Conservation (phyloP, 139 green algal species). For the Edaphochlamys debaryana region DNA sequence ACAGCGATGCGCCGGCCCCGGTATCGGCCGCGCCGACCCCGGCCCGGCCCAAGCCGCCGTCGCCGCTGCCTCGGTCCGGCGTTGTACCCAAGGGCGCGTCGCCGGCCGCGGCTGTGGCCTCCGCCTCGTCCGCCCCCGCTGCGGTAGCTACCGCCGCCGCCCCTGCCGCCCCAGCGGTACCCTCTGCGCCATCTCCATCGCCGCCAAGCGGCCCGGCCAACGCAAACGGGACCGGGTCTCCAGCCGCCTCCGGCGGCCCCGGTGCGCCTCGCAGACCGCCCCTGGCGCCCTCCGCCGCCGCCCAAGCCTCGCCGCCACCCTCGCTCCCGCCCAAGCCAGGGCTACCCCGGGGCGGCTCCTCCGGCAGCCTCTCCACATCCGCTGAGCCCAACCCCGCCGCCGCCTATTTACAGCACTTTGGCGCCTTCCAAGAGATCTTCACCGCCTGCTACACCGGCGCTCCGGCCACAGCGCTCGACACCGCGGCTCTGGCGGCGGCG, state of each 20-base stretch:
- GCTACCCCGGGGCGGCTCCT: background rate
- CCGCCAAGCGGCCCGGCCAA: too few species aligned
- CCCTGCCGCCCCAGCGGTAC: background rate
- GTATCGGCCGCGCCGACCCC: background rate
- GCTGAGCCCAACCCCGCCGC: background rate
- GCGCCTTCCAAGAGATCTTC: constrained; percentile 30
- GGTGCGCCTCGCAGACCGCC: too few species aligned
- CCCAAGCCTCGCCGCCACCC: background rate
- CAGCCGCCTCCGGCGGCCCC: too few species aligned
- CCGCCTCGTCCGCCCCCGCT: too few species aligned
- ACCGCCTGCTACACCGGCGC: constrained; percentile 19
- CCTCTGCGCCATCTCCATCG: background rate
- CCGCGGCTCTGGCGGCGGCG: background rate
- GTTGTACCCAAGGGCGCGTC: constrained; percentile 4
- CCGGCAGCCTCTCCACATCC: background rate
- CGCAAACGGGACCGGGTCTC: too few species aligned
- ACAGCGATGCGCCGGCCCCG: background rate
- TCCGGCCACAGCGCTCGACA: constrained; percentile 2
- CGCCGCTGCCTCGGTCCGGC: background rate
- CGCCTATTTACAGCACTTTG: constrained; percentile 9
- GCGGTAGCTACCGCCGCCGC: background rate
- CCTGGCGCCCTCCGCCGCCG: background rate
- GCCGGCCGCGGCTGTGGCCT: background rate
- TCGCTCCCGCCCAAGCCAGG: background rate
- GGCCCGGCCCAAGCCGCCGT: too few species aligned